A percentile compares a stretch with the other conserved stretches of the same genome.
Evolutionary conservation across 768 basidiomycete genomes (phyloP).

Genomic region (Tulasnella sp.): DNA sequence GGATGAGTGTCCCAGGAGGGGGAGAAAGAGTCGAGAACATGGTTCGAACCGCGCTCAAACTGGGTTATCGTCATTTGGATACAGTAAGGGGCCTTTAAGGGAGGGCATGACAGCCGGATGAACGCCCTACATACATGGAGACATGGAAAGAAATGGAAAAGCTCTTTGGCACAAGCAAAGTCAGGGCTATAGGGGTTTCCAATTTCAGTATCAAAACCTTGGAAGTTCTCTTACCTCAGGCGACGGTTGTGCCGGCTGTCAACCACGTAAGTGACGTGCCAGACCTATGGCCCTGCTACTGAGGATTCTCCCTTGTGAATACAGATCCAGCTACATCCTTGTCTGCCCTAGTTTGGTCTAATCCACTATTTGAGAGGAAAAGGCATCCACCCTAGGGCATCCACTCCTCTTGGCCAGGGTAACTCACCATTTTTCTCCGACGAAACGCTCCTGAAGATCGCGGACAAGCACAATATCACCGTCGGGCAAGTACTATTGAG

Average conservation of each 20-base stretch:
- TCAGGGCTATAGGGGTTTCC: conserved; percentile 40
- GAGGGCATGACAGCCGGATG: conserved; percentile 3
- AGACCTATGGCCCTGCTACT: conserved; percentile 31
- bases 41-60: conserved; percentile 3
- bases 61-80: conserved; percentile 12
- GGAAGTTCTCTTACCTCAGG: conserved; percentile 52
- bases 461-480: conserved; percentile 41
- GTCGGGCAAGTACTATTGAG: conserved; percentile 75
- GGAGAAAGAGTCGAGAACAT: conserved; percentile 3
- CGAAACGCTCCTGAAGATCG: conserved; percentile 42
- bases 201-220: conserved; percentile 64
- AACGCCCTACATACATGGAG: conserved; percentile 43
- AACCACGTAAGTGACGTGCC: conserved; percentile 40
- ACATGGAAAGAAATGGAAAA: conserved; percentile 74
- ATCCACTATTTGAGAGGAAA: conserved; percentile 54
- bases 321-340: conserved; percentile 77
- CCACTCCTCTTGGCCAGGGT: conserved; percentile 47
- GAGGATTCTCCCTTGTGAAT: conserved; percentile 65
- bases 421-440: conserved; percentile 26
- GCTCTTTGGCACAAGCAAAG: conserved; percentile 47
- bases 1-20: conserved; percentile 10
- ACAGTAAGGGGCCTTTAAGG: conserved; percentile 1
- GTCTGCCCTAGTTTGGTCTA: conserved; percentile 63
- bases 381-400: conserved; percentile 55
- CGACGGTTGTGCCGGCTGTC: conserved; percentile 60